These are phyloP conservation scores for Diplocarpon mali DNA, from an alignment of 2,329 filamentous ascomycete genomes.

Conservation along the genomic window DNA sequence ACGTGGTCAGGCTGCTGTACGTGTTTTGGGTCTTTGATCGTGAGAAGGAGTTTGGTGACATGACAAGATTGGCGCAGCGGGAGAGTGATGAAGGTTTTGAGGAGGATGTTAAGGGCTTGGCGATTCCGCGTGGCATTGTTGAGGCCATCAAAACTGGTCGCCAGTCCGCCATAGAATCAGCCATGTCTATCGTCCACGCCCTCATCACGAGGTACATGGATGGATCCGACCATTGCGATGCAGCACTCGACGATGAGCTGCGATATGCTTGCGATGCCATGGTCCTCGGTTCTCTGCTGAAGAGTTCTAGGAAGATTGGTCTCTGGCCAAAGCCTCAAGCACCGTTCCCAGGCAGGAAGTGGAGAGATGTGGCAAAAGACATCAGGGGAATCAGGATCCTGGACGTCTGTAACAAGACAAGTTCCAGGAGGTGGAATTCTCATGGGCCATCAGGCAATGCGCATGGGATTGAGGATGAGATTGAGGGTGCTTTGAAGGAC, in stretches of 20 bases:
- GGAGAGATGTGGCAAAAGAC: slow-evolving; percentile 10
- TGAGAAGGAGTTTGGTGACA: slow-evolving; percentile 13
- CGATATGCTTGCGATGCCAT: slow-evolving; percentile 18
- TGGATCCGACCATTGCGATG: slow-evolving; percentile 10
- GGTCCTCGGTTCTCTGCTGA: slow-evolving; percentile 20
- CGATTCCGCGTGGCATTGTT: slow-evolving; percentile 7
- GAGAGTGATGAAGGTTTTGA: slow-evolving; percentile 16
- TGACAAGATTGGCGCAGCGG: slow-evolving; percentile 14
- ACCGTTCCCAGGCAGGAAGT: slow-evolving; percentile 16
- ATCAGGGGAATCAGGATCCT: slow-evolving; percentile 18
- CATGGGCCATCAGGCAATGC: slow-evolving; percentile 12
- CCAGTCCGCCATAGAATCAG: slow-evolving; percentile 10
- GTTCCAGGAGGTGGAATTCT: slow-evolving; percentile 12
- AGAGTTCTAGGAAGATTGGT: slow-evolving; percentile 17
- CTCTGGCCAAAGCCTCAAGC: slow-evolving; percentile 18
- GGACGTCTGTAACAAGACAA: slow-evolving; percentile 17
- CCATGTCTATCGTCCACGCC: slow-evolving; percentile 11
- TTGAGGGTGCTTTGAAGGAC: slow-evolving; percentile 11
- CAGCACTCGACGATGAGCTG: slow-evolving; percentile 12
- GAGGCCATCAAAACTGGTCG: slow-evolving; percentile 14
- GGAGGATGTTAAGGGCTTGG: slow-evolving; percentile 8
- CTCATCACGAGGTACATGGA: slow-evolving; percentile 17
- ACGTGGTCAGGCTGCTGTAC: slow-evolving; percentile 14
- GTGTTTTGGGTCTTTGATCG: slow-evolving; percentile 19
- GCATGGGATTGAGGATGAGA: slow-evolving; percentile 16